Percentiles rank a stretch among this genome's conserved stretches.
Conservation (phyloP, 139 green algal species). For the Chlorella sp. region DNA sequence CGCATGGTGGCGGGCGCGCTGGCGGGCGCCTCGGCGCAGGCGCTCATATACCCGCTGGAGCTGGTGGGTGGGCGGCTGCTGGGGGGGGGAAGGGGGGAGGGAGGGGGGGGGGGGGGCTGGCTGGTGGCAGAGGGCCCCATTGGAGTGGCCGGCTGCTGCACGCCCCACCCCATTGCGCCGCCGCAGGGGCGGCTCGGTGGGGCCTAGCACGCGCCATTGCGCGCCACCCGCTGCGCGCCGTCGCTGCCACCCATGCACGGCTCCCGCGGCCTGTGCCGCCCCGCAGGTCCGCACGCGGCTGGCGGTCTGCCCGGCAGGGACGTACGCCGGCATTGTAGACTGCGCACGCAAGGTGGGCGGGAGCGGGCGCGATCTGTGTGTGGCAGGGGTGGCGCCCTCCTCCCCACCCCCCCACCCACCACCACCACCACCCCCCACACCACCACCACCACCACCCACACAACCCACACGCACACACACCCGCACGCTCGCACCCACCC, state of each 20-base stretch:
- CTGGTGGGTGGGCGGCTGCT: conserved; percentile 45
- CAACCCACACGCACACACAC: too few species aligned
- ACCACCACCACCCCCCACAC: too few species aligned
- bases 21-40: conserved; percentile 69
- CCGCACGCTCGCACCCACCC: too few species aligned
- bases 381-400: too few species aligned
- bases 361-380: too few species aligned
- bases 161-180: too few species aligned
- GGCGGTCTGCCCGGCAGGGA: conserved; percentile 64
- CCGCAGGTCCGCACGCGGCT: conserved; percentile 70
- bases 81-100: not conserved
- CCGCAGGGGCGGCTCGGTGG: not conserved
- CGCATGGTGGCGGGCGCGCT: conserved; percentile 69
- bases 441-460: too few species aligned
- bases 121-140: too few species aligned
- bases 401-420: too few species aligned
- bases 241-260: not conserved
- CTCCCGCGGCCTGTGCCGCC: not conserved
- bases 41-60: conserved; percentile 87
- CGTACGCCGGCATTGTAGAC: conserved; percentile 74
- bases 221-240: not conserved
- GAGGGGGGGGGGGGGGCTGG: not conserved
- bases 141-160: too few species aligned
- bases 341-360: conserved; percentile 40
- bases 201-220: not conserved